Evolutionary conservation across 306 rosid species (phyloP).

Genomic region (Cercis canadensis): DNA sequence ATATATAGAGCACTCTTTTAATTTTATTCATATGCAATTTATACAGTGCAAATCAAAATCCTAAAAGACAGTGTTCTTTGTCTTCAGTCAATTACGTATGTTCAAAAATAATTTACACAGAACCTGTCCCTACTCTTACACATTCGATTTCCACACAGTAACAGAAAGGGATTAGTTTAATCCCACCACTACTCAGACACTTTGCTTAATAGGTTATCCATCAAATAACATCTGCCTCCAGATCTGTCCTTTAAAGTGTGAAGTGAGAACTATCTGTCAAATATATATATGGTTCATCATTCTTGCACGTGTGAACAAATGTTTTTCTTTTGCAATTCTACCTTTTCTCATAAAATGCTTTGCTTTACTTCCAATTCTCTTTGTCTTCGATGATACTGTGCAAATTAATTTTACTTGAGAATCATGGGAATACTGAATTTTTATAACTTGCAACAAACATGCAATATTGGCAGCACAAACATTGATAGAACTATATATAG

Average conservation of each 20-base stretch:
- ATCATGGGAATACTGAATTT: too few species aligned
- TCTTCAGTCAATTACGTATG: conserved; percentile 4
- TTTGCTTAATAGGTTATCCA: conserved; percentile 19
- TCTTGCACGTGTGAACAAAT: too few species aligned
- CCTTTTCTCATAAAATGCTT: too few species aligned
- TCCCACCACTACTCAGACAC: background rate
- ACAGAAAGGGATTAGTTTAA: background rate
- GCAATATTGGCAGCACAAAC: too few species aligned
- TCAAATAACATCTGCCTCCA: conserved; percentile 21
- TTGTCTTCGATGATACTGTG: too few species aligned
- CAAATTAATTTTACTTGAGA: too few species aligned
- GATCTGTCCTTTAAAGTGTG: conserved; percentile 1
- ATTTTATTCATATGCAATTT: conserved; percentile 20
- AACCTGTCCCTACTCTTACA: background rate
- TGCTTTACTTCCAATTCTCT: too few species aligned
- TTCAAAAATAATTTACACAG: conserved; percentile 13
- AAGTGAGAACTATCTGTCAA: conserved; percentile 15
- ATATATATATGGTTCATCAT: too few species aligned
- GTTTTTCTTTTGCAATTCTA: too few species aligned
- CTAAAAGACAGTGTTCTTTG: conserved; percentile 19
- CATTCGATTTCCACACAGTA: conserved; percentile 19
- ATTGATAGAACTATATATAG: too few species aligned
- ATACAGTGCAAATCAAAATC: conserved; percentile 22
- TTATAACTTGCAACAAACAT: too few species aligned
- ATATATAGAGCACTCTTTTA: background rate